phyloP scores from a whole-genome alignment of 2,329 filamentous ascomycete genomes.

The Pyrenophora tritici-repentis region DNA sequence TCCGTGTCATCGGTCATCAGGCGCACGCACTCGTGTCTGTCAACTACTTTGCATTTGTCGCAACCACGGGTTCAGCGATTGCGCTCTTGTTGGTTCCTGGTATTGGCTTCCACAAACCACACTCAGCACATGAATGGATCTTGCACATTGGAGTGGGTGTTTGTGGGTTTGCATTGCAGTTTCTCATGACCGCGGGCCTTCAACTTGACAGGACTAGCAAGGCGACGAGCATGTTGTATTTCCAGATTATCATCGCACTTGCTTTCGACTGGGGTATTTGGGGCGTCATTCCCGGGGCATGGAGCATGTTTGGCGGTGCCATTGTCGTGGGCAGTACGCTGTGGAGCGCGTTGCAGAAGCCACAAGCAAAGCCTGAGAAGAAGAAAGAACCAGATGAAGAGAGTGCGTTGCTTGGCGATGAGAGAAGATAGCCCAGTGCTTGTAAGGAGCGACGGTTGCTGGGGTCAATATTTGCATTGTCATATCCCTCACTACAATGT shows the following conservation, averaged over 20 bases:
- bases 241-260: constrained; percentile 68
- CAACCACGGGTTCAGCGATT: constrained; percentile 65
- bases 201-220: constrained; percentile 65
- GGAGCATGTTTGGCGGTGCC: constrained; percentile 9
- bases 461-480: too few species aligned
- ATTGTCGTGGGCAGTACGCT: too few species aligned
- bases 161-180: constrained; percentile 79
- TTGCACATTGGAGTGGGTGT: constrained; percentile 68
- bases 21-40: constrained; percentile 79
- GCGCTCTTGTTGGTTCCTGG: constrained; percentile 60
- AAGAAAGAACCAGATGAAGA: too few species aligned
- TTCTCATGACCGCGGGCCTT: constrained; percentile 75
- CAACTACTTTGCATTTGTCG: constrained; percentile 75
- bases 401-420: too few species aligned
- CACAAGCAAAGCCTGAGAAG: too few species aligned
- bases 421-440: too few species aligned
- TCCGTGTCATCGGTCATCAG: constrained; percentile 75
- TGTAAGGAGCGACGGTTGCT: too few species aligned
- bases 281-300: constrained; percentile 17
- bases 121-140: constrained; percentile 61
- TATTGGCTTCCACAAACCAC: constrained; percentile 60
- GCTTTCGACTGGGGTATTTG: constrained; percentile 65
- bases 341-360: too few species aligned
- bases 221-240: constrained; percentile 67
- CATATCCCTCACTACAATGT: too few species aligned